phyloP scores from a whole-genome alignment of 2,329 filamentous ascomycete species.

The Microcyclospora pomicola region DNA sequence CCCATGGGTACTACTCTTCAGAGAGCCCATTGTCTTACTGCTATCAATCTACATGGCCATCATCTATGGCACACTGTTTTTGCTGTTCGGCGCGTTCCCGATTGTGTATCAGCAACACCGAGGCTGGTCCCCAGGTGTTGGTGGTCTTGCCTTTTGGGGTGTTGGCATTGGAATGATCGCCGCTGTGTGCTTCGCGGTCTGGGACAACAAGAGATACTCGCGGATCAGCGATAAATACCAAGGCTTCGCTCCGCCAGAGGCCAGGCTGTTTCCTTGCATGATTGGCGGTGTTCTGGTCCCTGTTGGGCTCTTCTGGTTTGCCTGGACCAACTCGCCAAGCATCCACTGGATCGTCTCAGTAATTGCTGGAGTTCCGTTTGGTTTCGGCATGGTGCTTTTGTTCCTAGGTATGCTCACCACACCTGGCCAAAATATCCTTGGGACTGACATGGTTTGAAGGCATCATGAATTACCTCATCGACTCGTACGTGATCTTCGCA shows the following conservation, averaged over 20 bases:
- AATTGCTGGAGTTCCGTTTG: slow-evolving; percentile 38
- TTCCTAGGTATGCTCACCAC: slow-evolving; percentile 36
- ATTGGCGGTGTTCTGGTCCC: slow-evolving; percentile 50
- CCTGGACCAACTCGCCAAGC: slow-evolving; percentile 46
- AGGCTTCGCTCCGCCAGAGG: slow-evolving; percentile 51
- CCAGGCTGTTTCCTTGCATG: slow-evolving; percentile 48
- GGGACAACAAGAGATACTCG: slow-evolving; percentile 40
- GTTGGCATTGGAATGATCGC: slow-evolving; percentile 52
- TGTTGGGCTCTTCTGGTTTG: slow-evolving; percentile 53
- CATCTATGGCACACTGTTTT: slow-evolving; percentile 37
- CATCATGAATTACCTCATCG: slow-evolving; percentile 54
- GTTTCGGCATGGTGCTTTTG: slow-evolving; percentile 48
- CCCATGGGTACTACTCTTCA: slow-evolving; percentile 56
- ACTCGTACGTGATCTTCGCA: slow-evolving; percentile 60
- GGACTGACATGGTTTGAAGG: slow-evolving; percentile 6
- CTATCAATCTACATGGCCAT: slow-evolving; percentile 53
- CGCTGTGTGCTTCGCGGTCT: slow-evolving; percentile 42
- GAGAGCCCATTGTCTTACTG: slow-evolving; percentile 54
- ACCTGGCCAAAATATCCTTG: no score
- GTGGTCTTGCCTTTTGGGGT: slow-evolving; percentile 54
- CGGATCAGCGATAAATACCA: slow-evolving; percentile 31
- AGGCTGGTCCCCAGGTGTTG: slow-evolving; percentile 45
- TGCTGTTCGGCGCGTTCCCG: slow-evolving; percentile 36
- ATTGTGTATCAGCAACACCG: slow-evolving; percentile 50
- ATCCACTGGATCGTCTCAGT: slow-evolving; percentile 45